phyloP scores from a whole-genome alignment of 176 grass and related monocot species.

The Oryza brachyantha region DNA sequence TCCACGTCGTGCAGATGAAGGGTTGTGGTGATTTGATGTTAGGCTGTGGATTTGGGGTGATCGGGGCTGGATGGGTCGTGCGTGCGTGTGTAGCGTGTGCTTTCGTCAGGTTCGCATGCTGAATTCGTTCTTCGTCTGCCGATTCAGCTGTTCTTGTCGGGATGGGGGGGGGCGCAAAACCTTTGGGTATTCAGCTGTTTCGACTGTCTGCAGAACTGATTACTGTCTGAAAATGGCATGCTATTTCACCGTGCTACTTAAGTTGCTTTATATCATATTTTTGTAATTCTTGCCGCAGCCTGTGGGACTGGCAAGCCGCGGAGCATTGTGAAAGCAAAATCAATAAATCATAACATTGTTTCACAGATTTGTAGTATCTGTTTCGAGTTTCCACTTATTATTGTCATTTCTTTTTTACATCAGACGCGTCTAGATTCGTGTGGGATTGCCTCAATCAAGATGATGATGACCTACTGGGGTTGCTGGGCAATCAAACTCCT shows the following conservation, averaged over 20 bases:
- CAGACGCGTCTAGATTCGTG: conserved; percentile 22
- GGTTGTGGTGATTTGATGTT: neutral
- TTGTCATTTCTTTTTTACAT: neutral
- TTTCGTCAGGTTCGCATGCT: neutral
- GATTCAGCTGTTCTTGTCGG: neutral
- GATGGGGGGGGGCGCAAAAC: neutral
- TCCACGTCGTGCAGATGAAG: no score
- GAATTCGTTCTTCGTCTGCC: neutral
- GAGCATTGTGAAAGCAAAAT: conserved; percentile 18
- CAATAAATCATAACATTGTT: neutral
- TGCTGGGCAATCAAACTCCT: conserved; percentile 60
- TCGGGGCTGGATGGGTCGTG: neutral
- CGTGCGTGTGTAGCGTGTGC: neutral
- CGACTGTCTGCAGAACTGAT: neutral
- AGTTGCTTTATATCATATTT: neutral
- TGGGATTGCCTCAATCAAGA: conserved; percentile 53
- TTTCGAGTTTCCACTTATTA: neutral
- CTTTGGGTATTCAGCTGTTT: no score
- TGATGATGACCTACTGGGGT: conserved; percentile 39
- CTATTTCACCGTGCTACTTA: neutral
- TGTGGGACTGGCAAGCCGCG: conserved; percentile 52
- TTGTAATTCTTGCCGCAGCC: conserved; percentile 23
- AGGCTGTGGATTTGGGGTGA: neutral
- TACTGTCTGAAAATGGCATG: neutral
- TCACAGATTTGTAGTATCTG: neutral